phyloP scores from a whole-genome alignment of 371 early-diverging fungal species.

The Mucor racemosus region DNA sequence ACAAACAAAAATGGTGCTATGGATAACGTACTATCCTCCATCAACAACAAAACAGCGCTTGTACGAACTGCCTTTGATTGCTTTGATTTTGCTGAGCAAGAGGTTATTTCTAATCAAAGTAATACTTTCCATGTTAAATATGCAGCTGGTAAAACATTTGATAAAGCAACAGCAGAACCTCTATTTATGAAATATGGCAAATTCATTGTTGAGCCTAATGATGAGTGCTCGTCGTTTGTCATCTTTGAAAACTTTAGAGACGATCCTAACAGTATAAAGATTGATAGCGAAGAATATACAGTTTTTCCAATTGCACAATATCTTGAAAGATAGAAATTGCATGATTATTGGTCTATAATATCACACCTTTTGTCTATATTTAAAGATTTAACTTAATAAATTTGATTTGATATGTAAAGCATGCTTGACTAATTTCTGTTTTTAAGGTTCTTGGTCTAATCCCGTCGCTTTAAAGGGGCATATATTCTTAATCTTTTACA shows the following conservation, averaged over 20 bases:
- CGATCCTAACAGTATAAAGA: conserved; percentile 14
- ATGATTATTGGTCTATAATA: too few relatives aligned
- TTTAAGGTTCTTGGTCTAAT: too few relatives aligned
- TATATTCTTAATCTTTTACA: too few relatives aligned
- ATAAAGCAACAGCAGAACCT: conserved; percentile 2
- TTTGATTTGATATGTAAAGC: too few relatives aligned
- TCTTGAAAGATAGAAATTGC: not conserved
- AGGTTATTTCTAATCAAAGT: conserved; percentile 19
- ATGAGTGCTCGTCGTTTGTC: conserved; percentile 34
- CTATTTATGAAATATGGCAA: conserved; percentile 33
- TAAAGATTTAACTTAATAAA: too few relatives aligned
- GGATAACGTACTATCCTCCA: conserved; percentile 23
- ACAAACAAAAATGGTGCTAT: conserved; percentile 15
- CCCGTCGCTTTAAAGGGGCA: too few relatives aligned
- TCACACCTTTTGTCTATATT: too few relatives aligned
- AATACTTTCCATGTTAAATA: conserved; percentile 24
- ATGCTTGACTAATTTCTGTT: too few relatives aligned
- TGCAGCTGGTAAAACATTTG: not conserved
- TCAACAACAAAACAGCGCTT: conserved; percentile 39
- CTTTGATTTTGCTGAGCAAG: conserved; percentile 40
- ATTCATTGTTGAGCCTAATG: conserved; percentile 30
- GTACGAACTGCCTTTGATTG: conserved; percentile 44
- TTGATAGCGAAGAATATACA: not conserved
- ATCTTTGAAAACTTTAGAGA: conserved; percentile 32
- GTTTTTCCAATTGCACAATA: conserved; percentile 14